Percentiles rank a stretch among this genome's conserved stretches.
Conservation (phyloP, 768 basidiomycete species). For the Tulasnella sp. region DNA sequence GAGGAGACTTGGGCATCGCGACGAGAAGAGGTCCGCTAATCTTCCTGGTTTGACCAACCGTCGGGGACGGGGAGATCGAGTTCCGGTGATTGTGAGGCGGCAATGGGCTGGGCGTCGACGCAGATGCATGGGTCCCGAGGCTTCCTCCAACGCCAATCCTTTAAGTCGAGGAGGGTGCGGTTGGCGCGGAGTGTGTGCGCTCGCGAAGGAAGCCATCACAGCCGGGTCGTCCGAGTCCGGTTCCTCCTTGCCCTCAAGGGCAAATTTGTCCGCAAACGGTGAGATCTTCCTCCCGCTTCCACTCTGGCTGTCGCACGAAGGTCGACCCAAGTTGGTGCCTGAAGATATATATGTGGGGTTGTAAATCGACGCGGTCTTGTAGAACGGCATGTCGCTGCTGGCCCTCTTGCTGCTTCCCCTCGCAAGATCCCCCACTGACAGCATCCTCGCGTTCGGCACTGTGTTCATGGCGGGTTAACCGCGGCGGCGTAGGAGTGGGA, state of each 20-base stretch:
- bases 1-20: neutral
- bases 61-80: constrained; percentile 6
- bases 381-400: neutral
- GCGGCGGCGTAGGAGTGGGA: neutral
- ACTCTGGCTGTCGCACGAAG: neutral
- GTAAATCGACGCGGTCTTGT: neutral
- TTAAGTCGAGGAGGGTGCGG: neutral
- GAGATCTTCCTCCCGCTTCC: neutral
- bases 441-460: neutral
- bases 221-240: neutral
- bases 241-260: neutral
- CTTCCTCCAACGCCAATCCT: neutral
- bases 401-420: neutral
- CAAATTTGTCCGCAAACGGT: neutral
- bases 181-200: neutral
- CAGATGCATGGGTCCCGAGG: neutral
- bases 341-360: neutral
- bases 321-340: neutral
- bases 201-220: neutral
- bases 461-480: neutral
- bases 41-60: constrained; percentile 5
- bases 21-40: neutral
- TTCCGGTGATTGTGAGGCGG: neutral
- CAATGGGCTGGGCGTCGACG: neutral
- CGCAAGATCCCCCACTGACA: neutral